Percentiles rank a stretch among this genome's conserved stretches.
Conservation (phyloP, 228 moss, liverwort and hornwort species). For the Sphagnum fallax region DNA sequence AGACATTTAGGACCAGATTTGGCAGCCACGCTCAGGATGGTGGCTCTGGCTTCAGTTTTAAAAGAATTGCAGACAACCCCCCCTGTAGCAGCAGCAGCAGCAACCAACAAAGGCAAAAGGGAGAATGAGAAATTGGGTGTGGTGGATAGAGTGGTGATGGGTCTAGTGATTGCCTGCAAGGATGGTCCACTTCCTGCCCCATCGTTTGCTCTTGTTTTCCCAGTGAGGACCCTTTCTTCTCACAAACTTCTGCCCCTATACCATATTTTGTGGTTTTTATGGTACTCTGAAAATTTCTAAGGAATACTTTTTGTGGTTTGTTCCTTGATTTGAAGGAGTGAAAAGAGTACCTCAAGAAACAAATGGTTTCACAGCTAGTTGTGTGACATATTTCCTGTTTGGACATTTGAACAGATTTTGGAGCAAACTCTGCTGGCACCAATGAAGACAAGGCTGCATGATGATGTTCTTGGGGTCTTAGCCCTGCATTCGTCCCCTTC, state of each 20-base stretch:
- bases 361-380: too few relatives aligned
- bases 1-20: slow-evolving; percentile 81
- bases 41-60: slow-evolving; percentile 52
- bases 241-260: not conserved
- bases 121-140: slow-evolving; percentile 44
- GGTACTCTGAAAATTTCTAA: too few relatives aligned
- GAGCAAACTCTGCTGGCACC: slow-evolving; percentile 72
- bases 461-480: slow-evolving; percentile 67
- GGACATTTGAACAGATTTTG: slow-evolving; percentile 43
- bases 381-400: too few relatives aligned
- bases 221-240: slow-evolving; percentile 36
- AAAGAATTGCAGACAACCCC: slow-evolving; percentile 44
- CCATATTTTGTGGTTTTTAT: too few relatives aligned
- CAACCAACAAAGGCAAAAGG: slow-evolving; percentile 10
- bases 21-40: slow-evolving; percentile 79
- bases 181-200: slow-evolving; percentile 91
- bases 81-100: slow-evolving; percentile 5
- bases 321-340: too few relatives aligned
- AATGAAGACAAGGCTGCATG: slow-evolving; percentile 74
- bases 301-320: too few relatives aligned
- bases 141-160: slow-evolving; percentile 74
- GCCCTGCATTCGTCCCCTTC: slow-evolving; percentile 71
- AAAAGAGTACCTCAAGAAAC: too few relatives aligned
- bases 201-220: slow-evolving; percentile 81
- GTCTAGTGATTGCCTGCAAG: slow-evolving; percentile 81